Evolutionary conservation across 768 basidiomycete species (phyloP), one percentile per base, ranked within the genome.

Genomic region (Cyclocybe cylindracea): DNA sequence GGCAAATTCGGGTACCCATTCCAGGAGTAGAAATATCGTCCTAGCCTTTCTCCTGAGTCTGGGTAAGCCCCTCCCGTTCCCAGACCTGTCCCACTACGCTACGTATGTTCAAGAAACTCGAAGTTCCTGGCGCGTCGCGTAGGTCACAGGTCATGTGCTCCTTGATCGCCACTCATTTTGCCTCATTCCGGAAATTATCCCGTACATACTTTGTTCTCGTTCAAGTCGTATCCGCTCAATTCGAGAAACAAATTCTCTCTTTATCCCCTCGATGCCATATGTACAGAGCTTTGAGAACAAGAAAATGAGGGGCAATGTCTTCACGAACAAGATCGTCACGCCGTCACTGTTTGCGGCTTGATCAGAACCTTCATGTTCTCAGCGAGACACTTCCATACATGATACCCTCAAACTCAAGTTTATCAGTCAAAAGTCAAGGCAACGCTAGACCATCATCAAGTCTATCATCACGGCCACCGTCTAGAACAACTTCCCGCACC

Each of bases 1-100:
- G 82, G 83, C 39, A 89, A 89, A 71, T 87, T 97, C 39, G 80
- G 84, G 7, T 98, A 95, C 69, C 95, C 95, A 2, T 95, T 83
- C 72, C 87, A 88, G 64, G 95, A 97, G 69, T 77, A 70, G 60
- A 46, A 36, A 16, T 44, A 8, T 16, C 7, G 11, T 38, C 33
- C 19, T 36, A 36, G 36, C 24, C 24, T 37, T n/a, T 46, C 8
- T 33, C 10, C 1, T 36, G 31, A 46, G 24, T 19, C 31, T 16
- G 29, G 32, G 2, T 14, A 19, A 34, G 14, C 10, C 18, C 24
- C 5, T 43, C 53, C 16, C 33, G 39, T 40, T 16, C 7, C 13
- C 35, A 54, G 35, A 36, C 18, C 9, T 38, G 4, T 46, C 34
- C 13, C 38, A 7, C n/a, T 35, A 14, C 35, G 14, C 35, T 8